Conservation (phyloP, 1,284 basidiomycete species). For the Agaricales sp. region DNA sequence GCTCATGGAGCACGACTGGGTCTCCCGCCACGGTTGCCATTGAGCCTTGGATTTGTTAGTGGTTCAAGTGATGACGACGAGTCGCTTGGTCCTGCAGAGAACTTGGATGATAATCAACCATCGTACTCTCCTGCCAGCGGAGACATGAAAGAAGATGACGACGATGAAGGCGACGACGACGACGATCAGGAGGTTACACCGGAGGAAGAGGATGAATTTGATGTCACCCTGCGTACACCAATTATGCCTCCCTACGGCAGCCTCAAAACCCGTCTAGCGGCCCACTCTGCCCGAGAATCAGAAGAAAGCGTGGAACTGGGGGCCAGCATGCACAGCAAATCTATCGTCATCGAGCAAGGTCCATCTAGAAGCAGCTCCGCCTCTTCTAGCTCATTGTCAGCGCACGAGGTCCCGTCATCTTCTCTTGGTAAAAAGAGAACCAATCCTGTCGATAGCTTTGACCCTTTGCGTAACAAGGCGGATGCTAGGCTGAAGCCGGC, state of each 20-base stretch:
- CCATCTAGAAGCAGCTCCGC: background rate
- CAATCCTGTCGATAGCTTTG: too few relatives aligned
- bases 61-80: conserved; percentile 42
- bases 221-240: conserved; percentile 58
- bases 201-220: conserved; percentile 52
- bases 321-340: background rate
- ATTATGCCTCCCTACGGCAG: conserved; percentile 18
- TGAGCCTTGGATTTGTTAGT: conserved; percentile 44
- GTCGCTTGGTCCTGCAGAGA: background rate
- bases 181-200: conserved; percentile 28
- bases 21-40: conserved; percentile 47
- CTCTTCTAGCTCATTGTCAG: background rate
- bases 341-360: background rate
- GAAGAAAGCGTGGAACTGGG: background rate
- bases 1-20: conserved; percentile 34
- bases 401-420: too few relatives aligned
- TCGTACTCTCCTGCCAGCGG: conserved; percentile 7
- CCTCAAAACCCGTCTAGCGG: conserved; percentile 7
- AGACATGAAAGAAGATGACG: conserved; percentile 1
- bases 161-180: conserved; percentile 21
- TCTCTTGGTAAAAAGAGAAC: too few relatives aligned
- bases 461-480: too few relatives aligned
- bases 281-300: background rate
- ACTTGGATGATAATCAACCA: conserved; percentile 4
- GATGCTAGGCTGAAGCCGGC: too few relatives aligned